A percentile compares a stretch with the other conserved stretches of the same genome.
Conservation (phyloP, 129 eudicot species). For the Artemisia annua region DNA sequence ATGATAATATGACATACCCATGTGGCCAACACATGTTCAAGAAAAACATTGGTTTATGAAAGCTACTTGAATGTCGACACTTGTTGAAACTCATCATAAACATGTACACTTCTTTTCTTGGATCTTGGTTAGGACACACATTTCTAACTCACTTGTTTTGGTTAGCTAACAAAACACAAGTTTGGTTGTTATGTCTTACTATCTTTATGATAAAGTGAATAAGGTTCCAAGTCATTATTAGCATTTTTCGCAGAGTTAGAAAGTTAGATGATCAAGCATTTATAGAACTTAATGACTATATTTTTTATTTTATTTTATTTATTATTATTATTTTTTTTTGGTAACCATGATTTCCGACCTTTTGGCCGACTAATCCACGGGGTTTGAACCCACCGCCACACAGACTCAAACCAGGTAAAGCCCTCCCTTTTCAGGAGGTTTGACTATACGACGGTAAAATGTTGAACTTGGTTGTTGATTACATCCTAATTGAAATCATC, state of each 20-base stretch:
- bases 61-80: slow-evolving; percentile 14
- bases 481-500: background rate
- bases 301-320: no score
- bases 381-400: no score
- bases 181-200: slow-evolving; percentile 1
- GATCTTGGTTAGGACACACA: slow-evolving; percentile 16
- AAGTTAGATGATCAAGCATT: background rate
- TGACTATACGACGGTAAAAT: background rate
- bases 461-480: background rate
- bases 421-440: no score
- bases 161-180: background rate
- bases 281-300: background rate
- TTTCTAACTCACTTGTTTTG: slow-evolving; percentile 13
- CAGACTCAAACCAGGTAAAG: no score
- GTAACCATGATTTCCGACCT: no score
- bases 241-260: background rate
- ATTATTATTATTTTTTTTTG: no score
- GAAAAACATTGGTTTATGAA: slow-evolving; percentile 20
- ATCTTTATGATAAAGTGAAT: background rate
- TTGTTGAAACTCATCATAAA: slow-evolving; percentile 12
- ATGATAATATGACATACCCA: slow-evolving; percentile 19
- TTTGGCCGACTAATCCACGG: no score
- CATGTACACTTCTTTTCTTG: slow-evolving; percentile 23
- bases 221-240: background rate
- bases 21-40: slow-evolving; percentile 30